Evolutionary conservation across 495 filamentous ascomycete species (phyloP), one percentile per base, ranked within the genome.

Genomic region (Penicillium turbatum): DNA sequence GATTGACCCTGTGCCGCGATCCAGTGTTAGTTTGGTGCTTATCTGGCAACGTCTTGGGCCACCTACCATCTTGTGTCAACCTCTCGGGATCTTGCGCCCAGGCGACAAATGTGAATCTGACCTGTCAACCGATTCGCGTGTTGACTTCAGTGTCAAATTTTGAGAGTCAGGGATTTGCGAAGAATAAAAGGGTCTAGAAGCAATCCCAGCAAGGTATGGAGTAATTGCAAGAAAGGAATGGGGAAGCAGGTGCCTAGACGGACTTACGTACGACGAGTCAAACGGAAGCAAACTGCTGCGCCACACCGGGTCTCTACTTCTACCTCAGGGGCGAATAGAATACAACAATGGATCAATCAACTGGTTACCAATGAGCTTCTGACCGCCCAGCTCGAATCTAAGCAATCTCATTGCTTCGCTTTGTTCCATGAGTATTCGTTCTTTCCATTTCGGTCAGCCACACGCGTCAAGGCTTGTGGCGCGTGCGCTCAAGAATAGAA

Each of bases 1-100:
- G 74, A 77, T 45, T 76, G 72, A 62, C 72, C 74, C 74, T 77
- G 55, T 51, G 49, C 9, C 27, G 53, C 44, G 48, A 53, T 34
- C 41, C 56, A 53, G 39, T 43, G 49, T 59, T 34, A 59, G 55
- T 58, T 36, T 35, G 53, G 54, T 16, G 21, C 39, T 55, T 52
- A 40, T 48, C 54, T 48, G 39, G 38, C 49, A 19, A 40, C 21
- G 19, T 16, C 35, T 47, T 36, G 30, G 40, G 27, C 50, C 31
- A 62, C 69, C 64, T 55, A 72, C 70, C 70, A 72, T 70, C 49
- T 50, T 69, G 63, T 67, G 58, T 61, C 59, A 61, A 69, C 51
- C 53, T 60, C 60, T 63, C 61, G 56, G 55, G 59, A 57, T 59
- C 42, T 62, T 54, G 65, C 64, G 69, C 63, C 60, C 57, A 63